Percentiles rank a stretch among this genome's conserved stretches.
These are phyloP conservation scores for Botrytis medusae DNA, from an alignment of 2,329 filamentous ascomycete genomes.

Conservation along the genomic window DNA sequence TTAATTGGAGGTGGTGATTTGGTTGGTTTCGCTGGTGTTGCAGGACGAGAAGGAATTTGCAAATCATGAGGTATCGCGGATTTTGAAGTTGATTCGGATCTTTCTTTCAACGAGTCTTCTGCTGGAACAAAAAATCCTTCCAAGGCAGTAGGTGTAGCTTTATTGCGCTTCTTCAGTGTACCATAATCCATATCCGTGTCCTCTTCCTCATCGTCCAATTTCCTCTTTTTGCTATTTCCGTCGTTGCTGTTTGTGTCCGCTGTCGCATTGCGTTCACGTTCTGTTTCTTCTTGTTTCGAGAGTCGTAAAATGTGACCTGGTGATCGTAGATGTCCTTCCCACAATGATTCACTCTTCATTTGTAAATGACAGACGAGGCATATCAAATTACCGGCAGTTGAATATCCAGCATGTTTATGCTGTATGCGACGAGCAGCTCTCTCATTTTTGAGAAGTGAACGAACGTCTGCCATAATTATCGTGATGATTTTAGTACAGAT, in stretches of 20 bases:
- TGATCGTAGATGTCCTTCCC: slow-evolving; percentile 61
- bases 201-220: slow-evolving; percentile 43
- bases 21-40: slow-evolving; percentile 52
- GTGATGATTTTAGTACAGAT: neutral
- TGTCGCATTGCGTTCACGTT: slow-evolving; percentile 15
- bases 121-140: slow-evolving; percentile 40
- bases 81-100: slow-evolving; percentile 15
- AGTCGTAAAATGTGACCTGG: slow-evolving; percentile 45
- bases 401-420: slow-evolving; percentile 68
- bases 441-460: slow-evolving; percentile 75
- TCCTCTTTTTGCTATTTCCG: slow-evolving; percentile 51
- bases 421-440: slow-evolving; percentile 71
- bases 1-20: slow-evolving; percentile 45
- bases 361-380: slow-evolving; percentile 66
- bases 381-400: slow-evolving; percentile 63
- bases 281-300: slow-evolving; percentile 34
- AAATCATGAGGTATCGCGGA: slow-evolving; percentile 46
- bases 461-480: slow-evolving; percentile 69
- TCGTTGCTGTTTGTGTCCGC: slow-evolving; percentile 10
- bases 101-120: neutral
- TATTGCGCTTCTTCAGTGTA: slow-evolving; percentile 46
- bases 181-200: slow-evolving; percentile 40
- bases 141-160: slow-evolving; percentile 41
- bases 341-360: slow-evolving; percentile 65
- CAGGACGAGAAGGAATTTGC: slow-evolving; percentile 62